Percentiles rank a stretch among this genome's conserved stretches.
Conservation (phyloP, 306 rosid species). For the Gleditsia sinensis region DNA sequence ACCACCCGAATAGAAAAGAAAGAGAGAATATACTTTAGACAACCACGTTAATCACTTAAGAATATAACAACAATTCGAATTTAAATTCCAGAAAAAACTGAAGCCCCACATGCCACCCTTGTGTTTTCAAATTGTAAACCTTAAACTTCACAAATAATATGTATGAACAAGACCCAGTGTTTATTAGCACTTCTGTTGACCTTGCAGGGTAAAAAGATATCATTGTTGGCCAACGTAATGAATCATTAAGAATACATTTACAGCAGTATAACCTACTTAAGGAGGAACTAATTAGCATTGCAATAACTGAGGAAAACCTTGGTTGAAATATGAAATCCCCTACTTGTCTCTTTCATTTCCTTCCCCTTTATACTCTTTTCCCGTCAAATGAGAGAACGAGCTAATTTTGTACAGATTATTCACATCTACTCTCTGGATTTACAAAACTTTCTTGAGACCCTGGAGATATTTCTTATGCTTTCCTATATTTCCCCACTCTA, state of each 20-base stretch:
- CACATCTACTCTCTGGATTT: conserved; percentile 37
- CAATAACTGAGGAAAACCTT: not conserved
- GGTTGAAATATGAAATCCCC: not conserved
- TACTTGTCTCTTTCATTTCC: not conserved
- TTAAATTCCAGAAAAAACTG: too few species aligned
- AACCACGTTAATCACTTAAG: too few species aligned
- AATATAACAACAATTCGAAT: too few species aligned
- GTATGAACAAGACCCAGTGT: too few species aligned
- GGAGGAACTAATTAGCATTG: not conserved
- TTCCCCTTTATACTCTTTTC: not conserved
- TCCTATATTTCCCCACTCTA: conserved; percentile 6
- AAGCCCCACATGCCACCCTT: too few species aligned
- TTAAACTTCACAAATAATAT: too few species aligned
- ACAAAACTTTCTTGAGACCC: conserved; percentile 1
- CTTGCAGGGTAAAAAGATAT: not conserved
- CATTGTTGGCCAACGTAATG: conserved; percentile 19
- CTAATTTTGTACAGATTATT: conserved; percentile 42
- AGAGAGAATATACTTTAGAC: too few species aligned
- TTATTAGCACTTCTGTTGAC: too few species aligned
- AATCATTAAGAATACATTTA: conserved; percentile 24
- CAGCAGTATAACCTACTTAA: not conserved
- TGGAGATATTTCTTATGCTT: conserved; percentile 11
- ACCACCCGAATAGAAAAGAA: too few species aligned
- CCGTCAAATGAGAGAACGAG: conserved; percentile 25
- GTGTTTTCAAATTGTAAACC: too few species aligned